Conservation (phyloP, 2,329 filamentous ascomycete genomes). For the Chaetomium olivaceum region DNA sequence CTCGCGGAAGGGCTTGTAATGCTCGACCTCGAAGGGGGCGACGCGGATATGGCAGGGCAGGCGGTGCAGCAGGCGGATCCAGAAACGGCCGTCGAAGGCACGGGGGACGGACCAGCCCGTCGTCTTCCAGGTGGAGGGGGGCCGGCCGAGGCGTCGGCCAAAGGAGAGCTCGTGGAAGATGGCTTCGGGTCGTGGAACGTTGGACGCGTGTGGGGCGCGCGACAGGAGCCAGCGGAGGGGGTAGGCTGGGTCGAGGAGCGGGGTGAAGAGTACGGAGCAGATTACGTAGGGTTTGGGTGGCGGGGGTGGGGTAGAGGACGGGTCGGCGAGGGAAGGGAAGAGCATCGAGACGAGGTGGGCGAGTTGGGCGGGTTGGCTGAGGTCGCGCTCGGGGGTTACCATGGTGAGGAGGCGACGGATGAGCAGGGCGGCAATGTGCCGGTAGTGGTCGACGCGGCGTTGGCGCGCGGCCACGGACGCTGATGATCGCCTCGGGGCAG, state of each 20-base stretch:
- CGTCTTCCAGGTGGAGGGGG: constrained; percentile 33
- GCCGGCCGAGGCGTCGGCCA: constrained; percentile 16
- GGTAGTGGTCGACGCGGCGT: constrained; percentile 41
- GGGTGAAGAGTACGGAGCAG: constrained; percentile 50
- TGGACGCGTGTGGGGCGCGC: constrained; percentile 48
- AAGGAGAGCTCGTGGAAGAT: constrained; percentile 27
- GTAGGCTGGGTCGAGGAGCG: constrained; percentile 32
- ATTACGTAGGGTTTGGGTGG: constrained; percentile 45
- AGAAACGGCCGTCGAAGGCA: constrained; percentile 63
- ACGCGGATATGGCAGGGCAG: constrained; percentile 46
- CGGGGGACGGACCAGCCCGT: constrained; percentile 39
- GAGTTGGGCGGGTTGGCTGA: constrained; percentile 47
- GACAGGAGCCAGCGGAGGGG: constrained; percentile 48
- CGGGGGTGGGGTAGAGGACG: constrained; percentile 16
- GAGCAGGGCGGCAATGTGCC: constrained; percentile 48
- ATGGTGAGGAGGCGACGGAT: constrained; percentile 52
- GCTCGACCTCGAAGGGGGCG: constrained; percentile 47
- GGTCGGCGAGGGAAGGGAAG: constrained; percentile 47
- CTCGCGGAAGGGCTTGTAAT: constrained; percentile 52
- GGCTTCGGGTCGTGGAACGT: constrained; percentile 38
- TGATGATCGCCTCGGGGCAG: constrained; percentile 26
- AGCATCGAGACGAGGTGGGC: constrained; percentile 49
- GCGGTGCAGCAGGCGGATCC: constrained; percentile 53
- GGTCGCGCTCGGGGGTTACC: constrained; percentile 51
- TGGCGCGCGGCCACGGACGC: constrained; percentile 31